A percentile compares a stretch with the other conserved stretches of the same genome.
These are phyloP conservation scores for Naganishia sp. DNA, from an alignment of 1,284 basidiomycete species.

Conservation along the genomic window DNA sequence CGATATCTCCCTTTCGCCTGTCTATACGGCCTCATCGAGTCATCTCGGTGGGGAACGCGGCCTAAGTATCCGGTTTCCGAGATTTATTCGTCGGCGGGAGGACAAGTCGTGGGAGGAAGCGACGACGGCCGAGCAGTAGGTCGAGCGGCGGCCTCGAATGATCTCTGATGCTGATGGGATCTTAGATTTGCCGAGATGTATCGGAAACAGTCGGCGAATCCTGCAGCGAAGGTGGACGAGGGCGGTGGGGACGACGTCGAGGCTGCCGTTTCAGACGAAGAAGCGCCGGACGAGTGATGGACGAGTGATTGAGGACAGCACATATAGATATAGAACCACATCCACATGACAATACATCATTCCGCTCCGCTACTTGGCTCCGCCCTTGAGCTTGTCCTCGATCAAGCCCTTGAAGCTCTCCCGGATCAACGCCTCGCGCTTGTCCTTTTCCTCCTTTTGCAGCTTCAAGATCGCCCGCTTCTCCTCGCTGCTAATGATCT, in stretches of 20 bases:
- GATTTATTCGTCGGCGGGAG: slow-evolving; percentile 59
- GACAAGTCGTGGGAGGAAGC: slow-evolving; percentile 60
- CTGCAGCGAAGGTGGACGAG: slow-evolving; percentile 33
- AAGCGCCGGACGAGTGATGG: not conserved
- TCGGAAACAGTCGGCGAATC: slow-evolving; percentile 58
- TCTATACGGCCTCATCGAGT: slow-evolving; percentile 77
- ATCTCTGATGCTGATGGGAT: not conserved
- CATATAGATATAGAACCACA: not conserved
- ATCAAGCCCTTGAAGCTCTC: slow-evolving; percentile 76
- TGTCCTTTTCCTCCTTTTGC: slow-evolving; percentile 87
- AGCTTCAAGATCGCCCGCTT: slow-evolving; percentile 89
- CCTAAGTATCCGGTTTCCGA: slow-evolving; percentile 62
- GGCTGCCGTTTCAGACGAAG: slow-evolving; percentile 16
- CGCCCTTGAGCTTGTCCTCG: slow-evolving; percentile 61
- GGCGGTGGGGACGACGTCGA: slow-evolving; percentile 5
- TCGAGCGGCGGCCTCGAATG: not conserved
- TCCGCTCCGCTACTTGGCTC: not conserved
- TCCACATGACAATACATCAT: not conserved
- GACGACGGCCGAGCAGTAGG: slow-evolving; percentile 57
- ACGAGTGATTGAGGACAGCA: not conserved
- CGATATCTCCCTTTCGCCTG: slow-evolving; percentile 57
- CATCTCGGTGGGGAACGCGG: slow-evolving; percentile 69
- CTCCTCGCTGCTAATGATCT: slow-evolving; percentile 97
- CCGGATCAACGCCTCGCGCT: slow-evolving; percentile 70
- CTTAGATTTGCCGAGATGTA: slow-evolving; percentile 64